These are phyloP conservation scores for Lathyrus oleraceus DNA, from an alignment of 306 rosid genomes.

Conservation along the genomic window DNA sequence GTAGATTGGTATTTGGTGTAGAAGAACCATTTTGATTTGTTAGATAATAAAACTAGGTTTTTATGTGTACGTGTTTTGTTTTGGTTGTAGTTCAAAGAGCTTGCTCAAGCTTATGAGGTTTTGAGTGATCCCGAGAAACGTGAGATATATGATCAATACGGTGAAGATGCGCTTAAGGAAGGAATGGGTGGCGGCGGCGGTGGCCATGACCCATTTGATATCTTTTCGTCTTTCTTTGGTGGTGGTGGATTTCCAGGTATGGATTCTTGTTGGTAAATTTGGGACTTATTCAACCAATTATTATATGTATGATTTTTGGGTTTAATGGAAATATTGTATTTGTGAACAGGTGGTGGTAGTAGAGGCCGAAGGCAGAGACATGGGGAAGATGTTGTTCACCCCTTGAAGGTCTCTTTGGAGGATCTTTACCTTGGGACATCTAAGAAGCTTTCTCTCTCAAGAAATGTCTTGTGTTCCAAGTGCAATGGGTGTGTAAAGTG, in stretches of 20 bases:
- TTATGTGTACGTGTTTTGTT: background rate
- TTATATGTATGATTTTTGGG: background rate
- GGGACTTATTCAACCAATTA: background rate
- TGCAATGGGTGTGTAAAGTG: conserved; percentile 66
- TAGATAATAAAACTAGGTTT: background rate
- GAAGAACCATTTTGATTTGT: background rate
- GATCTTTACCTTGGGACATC: conserved; percentile 72
- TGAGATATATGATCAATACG: conserved; percentile 79
- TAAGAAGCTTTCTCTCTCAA: conserved; percentile 78
- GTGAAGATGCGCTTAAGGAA: conserved; percentile 94
- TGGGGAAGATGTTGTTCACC: conserved; percentile 79
- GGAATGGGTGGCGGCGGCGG: conserved; percentile 73
- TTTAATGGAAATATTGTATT: background rate
- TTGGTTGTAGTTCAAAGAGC: conserved; percentile 68
- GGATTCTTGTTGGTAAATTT: background rate
- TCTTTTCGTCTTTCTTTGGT: conserved; percentile 74
- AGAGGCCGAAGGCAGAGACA: conserved; percentile 74
- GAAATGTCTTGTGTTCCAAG: conserved; percentile 72
- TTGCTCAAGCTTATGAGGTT: conserved; percentile 86
- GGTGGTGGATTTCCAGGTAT: conserved; percentile 52
- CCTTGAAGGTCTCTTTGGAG: conserved; percentile 79
- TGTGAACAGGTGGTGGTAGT: conserved; percentile 64
- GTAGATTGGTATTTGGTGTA: background rate
- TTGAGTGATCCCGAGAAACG: conserved; percentile 89
- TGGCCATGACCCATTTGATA: conserved; percentile 81